These are phyloP conservation scores for Lobulomyces angularis DNA, from an alignment of 192 early-diverging fungal species.

Conservation along the genomic window DNA sequence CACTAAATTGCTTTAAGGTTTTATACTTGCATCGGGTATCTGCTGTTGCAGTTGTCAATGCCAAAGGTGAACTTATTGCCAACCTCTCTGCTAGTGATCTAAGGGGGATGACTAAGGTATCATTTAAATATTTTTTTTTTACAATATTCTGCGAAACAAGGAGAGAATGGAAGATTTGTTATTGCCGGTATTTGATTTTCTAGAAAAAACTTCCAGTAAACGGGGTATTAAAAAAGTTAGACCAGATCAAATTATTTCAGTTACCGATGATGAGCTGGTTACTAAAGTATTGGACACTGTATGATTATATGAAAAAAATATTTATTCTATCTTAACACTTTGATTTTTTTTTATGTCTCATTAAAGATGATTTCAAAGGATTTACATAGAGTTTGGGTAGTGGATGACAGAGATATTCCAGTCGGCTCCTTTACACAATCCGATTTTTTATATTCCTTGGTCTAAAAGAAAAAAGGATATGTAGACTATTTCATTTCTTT, in stretches of 20 bases:
- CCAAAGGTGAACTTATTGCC: slow-evolving; percentile 41
- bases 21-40: slow-evolving; percentile 29
- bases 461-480: no score
- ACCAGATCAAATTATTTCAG: slow-evolving; percentile 44
- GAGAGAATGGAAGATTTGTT: slow-evolving; percentile 40
- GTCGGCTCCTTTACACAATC: slow-evolving; percentile 61
- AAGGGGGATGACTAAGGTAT: slow-evolving; percentile 56
- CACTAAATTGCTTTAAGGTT: slow-evolving; percentile 29
- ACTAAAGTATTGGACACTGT: no score
- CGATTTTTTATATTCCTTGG: no score
- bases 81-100: slow-evolving; percentile 64
- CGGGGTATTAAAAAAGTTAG: slow-evolving; percentile 19
- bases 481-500: no score
- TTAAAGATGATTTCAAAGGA: no score
- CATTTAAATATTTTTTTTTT: no score
- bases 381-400: slow-evolving; percentile 61
- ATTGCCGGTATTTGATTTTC: slow-evolving; percentile 50
- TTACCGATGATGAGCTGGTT: slow-evolving; percentile 36
- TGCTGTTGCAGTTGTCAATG: slow-evolving; percentile 53
- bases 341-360: no score
- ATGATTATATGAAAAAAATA: no score
- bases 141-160: no score
- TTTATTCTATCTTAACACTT: no score
- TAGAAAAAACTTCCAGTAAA: slow-evolving; percentile 27
- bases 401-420: slow-evolving; percentile 37